Evolutionary conservation across 768 basidiomycete genomes (phyloP), one percentile per base, ranked within the genome.

Genomic region (Naganishia vaughanmartiniae): DNA sequence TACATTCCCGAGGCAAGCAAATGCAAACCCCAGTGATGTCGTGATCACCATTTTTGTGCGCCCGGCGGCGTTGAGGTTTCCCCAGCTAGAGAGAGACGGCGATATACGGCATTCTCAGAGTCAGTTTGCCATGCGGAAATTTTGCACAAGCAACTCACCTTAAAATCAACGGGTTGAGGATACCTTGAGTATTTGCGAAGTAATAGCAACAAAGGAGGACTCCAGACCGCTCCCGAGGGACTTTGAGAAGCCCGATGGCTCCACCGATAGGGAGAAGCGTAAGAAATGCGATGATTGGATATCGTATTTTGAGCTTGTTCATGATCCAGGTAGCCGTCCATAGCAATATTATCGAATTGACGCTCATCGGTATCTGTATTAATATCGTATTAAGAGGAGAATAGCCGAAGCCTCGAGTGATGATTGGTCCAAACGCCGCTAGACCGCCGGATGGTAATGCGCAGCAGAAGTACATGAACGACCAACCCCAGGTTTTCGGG

Each of bases 281-380:
- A 10, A 57, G 53, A 30, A 34, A 51, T 67, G 72, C 76, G 21
- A 77, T 51, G 30, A 76, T 65, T 2, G 73, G 73, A 39, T 70
- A 77, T 33, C 78, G 67, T 36, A 76, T 53, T 72, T 79, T 77
- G 74, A 76, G 75, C 56, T 70, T 67, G 73, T 78, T 79, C 72
- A 74, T 78, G 58, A 79, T 57, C 69, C 65, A 78, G 66, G 76
- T 79, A 53, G 69, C 53, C 48, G 72, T 28, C 46, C 76, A 69
- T 24, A 79, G 70, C 54, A 70, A 33, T 31, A 72, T 66, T 46
- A 79, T 78, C 71, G 72, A 73, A 58, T 77, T 77, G 33, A 73
- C 78, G 66, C 77, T 77, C 48, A 74, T 76, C 2, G 78, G 78
- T 33, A 79, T 78, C 53, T 79, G 78, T 73, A 77, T 54, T 26